Evolutionary conservation across 495 filamentous ascomycete genomes (phyloP).

Genomic region (Thozetella sp.): DNA sequence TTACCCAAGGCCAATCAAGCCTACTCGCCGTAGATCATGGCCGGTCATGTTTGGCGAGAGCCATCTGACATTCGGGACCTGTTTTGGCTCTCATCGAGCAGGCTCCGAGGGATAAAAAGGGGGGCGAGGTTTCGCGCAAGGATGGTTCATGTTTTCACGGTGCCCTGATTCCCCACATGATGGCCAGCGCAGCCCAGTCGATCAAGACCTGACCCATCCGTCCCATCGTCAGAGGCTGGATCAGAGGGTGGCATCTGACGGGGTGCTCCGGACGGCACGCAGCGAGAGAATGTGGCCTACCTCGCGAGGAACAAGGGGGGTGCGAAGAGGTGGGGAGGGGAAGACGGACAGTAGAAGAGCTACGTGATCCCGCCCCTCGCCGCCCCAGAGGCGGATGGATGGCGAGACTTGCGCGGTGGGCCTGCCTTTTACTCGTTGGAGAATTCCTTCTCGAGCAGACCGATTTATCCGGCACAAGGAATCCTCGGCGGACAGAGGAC

Average conservation of each 20-base stretch:
- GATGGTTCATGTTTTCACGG: conserved; percentile 18
- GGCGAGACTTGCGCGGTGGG: background rate
- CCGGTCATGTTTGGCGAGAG: conserved; percentile 34
- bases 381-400: background rate
- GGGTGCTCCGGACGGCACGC: background rate
- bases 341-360: background rate
- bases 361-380: background rate
- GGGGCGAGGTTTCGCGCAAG: background rate
- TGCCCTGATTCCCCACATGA: conserved; percentile 15
- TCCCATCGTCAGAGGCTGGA: conserved; percentile 1
- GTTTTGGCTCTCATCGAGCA: conserved; percentile 23
- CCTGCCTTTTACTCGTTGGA: background rate
- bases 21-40: conserved; percentile 29
- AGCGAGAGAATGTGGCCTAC: background rate
- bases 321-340: background rate
- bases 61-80: conserved; percentile 23
- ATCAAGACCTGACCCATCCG: conserved; percentile 9
- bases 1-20: conserved; percentile 24
- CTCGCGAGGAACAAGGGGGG: background rate
- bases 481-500: background rate
- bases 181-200: conserved; percentile 6
- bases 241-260: background rate
- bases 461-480: background rate
- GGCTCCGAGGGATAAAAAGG: background rate
- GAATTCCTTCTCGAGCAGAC: background rate